Percentiles rank a stretch among this genome's conserved stretches.
Conservation (phyloP, 306 rosid species). For the Vigna hirtella region DNA sequence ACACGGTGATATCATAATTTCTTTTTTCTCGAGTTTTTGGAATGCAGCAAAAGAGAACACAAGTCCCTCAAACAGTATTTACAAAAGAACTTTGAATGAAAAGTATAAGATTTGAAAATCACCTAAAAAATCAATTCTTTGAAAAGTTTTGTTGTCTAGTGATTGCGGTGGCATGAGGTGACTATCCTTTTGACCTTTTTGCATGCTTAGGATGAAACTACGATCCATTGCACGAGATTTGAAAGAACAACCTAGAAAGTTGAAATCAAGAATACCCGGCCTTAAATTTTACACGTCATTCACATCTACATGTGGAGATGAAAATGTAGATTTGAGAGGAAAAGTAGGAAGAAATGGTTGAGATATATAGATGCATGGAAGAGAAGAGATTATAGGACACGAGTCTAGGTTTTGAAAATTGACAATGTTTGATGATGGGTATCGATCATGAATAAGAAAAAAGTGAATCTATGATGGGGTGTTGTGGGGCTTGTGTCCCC, state of each 20-base stretch:
- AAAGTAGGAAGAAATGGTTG: not conserved
- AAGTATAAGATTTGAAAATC: not conserved
- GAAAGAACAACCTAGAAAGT: not conserved
- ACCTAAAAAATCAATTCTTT: not conserved
- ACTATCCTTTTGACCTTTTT: not conserved
- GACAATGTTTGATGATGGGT: not conserved
- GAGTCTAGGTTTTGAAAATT: conserved; percentile 8
- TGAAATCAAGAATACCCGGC: not conserved
- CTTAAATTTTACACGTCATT: not conserved
- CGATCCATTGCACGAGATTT: not conserved
- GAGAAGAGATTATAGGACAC: not conserved
- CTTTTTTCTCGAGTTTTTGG: no score
- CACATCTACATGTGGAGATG: not conserved
- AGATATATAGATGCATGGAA: not conserved
- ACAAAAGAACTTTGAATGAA: not conserved
- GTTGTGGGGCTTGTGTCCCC: conserved; percentile 26
- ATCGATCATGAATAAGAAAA: not conserved
- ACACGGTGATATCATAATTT: no score
- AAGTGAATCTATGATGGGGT: not conserved
- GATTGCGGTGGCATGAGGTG: conserved; percentile 6
- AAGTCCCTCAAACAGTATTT: not conserved
- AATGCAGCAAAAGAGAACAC: no score
- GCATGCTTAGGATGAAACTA: not conserved
- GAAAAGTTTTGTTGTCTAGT: not conserved
- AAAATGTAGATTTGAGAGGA: not conserved